Conservation (phyloP, 1,284 basidiomycete genomes). For the Cryptococcus depauperatus region DNA sequence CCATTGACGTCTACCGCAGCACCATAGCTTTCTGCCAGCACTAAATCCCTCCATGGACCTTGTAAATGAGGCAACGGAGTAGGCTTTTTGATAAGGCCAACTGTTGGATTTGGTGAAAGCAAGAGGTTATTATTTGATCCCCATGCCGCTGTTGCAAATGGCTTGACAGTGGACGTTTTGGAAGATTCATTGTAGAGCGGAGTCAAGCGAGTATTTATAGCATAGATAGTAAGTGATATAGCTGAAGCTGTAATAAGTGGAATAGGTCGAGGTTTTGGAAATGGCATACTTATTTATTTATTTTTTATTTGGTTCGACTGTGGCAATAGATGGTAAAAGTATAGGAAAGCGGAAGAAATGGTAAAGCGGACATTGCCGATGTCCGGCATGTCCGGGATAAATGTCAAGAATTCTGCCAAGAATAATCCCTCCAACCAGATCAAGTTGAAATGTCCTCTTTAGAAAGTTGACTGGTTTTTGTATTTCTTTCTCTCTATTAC, state of each 20-base stretch:
- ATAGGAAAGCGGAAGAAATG: too few relatives aligned
- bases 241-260: slow-evolving; percentile 25
- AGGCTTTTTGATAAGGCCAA: slow-evolving; percentile 28
- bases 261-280: slow-evolving; percentile 5
- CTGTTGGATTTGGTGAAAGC: slow-evolving; percentile 21
- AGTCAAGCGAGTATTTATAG: slow-evolving; percentile 17
- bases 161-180: slow-evolving; percentile 9
- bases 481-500: too few relatives aligned
- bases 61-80: slow-evolving; percentile 31
- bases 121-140: slow-evolving; percentile 37
- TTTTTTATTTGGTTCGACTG: too few relatives aligned
- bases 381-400: too few relatives aligned
- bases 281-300: too few relatives aligned
- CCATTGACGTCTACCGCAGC: slow-evolving; percentile 79
- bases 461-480: too few relatives aligned
- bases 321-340: too few relatives aligned
- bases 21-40: slow-evolving; percentile 63
- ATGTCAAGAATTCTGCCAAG: too few relatives aligned
- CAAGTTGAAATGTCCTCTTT: too few relatives aligned
- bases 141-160: slow-evolving; percentile 37
- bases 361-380: too few relatives aligned
- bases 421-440: too few relatives aligned
- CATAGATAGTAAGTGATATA: slow-evolving; percentile 22
- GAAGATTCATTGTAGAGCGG: slow-evolving; percentile 19
- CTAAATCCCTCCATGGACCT: slow-evolving; percentile 62